Evolutionary conservation across 228 moss, liverwort and hornwort species (phyloP).

Genomic region (Sphagnum fallax): DNA sequence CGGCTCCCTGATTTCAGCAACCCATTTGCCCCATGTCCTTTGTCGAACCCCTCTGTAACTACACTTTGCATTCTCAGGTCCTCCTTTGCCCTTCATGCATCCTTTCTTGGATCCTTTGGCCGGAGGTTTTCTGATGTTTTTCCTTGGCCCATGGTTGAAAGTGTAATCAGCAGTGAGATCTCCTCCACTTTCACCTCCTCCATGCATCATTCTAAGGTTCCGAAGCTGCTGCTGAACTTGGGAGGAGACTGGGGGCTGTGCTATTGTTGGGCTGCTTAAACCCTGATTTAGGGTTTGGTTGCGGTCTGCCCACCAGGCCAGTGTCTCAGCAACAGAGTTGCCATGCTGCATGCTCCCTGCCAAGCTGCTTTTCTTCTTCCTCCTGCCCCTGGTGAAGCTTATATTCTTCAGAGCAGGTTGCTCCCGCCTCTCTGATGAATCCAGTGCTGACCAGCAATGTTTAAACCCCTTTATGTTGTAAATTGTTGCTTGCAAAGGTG

Average conservation of each 20-base stretch:
- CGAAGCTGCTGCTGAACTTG: no score
- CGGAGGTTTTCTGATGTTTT: conserved; percentile 47
- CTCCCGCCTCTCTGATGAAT: conserved; percentile 25
- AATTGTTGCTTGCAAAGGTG: no score
- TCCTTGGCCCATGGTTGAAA: conserved; percentile 25
- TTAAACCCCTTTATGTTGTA: no score
- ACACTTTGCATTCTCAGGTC: conserved; percentile 56
- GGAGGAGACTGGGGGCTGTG: not conserved
- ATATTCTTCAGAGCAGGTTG: conserved; percentile 59
- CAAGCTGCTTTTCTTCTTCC: conserved; percentile 36
- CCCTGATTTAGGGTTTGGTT: conserved; percentile 9
- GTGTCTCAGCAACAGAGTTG: conserved; percentile 44
- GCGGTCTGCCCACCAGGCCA: conserved; percentile 60
- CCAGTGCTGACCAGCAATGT: conserved; percentile 24
- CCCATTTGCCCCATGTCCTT: conserved; percentile 64
- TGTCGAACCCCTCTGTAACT: conserved; percentile 47
- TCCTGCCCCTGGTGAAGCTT: conserved; percentile 50
- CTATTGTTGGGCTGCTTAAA: not conserved
- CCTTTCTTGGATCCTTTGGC: conserved; percentile 68
- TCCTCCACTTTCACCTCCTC: not conserved
- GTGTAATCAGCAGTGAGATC: conserved; percentile 15
- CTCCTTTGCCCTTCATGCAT: conserved; percentile 62
- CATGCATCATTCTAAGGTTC: not conserved
- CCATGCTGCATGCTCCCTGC: conserved; percentile 39
- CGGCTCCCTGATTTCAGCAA: conserved; percentile 59